Base-by-base conservation (phyloP, 129 eudicot genomes). In the Kitagawia praeruptora region DNA sequence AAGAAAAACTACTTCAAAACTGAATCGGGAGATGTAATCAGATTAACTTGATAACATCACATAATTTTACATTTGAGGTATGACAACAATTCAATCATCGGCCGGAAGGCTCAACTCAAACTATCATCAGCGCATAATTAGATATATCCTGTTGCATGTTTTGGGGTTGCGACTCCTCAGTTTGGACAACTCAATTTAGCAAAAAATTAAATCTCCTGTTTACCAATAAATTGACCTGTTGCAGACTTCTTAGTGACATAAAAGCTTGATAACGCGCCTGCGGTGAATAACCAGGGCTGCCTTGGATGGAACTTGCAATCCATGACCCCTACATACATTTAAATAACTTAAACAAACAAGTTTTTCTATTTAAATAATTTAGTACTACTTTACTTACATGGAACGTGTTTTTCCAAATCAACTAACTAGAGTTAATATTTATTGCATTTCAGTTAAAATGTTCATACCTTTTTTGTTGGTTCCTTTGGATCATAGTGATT, bases 271-370 rank as follows among this genome's bases (percentile, higher is more conserved):
- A 66, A 88, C 84, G 93, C 91, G n/a, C 97, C 97, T 6, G 97
- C 97, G 25, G 97, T 92, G 84, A 92, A 90, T 82, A 90, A 73
- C 97, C 97, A 92, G 14, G 97, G 97, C 83, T 92, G 97, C 81
- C 90, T 88, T 11, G 97, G 97, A 77, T 92, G 97, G 87, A 92
- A 92, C 85, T 92, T 92, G 83, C 93, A 89, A 78, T 92, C 97
- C 86, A 92, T 42, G 81, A 92, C 91, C 79, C 99, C 99, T 95
- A 77, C 58, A 79, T 38, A 82, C 75, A 75, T 21, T 28, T 40
- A 46, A 75, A 5, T 9, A 70, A 69, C 16, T 53, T 19, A 40
- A 64, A 47, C 1, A 19, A 2, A 6, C 9, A 19, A 42, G 56
- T n/a, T 75, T 21, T 9, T 31, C 1, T 31, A 31, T 31, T 31